Evolutionary conservation across 768 basidiomycete species (phyloP).

Genomic region (Suillus bovinus): DNA sequence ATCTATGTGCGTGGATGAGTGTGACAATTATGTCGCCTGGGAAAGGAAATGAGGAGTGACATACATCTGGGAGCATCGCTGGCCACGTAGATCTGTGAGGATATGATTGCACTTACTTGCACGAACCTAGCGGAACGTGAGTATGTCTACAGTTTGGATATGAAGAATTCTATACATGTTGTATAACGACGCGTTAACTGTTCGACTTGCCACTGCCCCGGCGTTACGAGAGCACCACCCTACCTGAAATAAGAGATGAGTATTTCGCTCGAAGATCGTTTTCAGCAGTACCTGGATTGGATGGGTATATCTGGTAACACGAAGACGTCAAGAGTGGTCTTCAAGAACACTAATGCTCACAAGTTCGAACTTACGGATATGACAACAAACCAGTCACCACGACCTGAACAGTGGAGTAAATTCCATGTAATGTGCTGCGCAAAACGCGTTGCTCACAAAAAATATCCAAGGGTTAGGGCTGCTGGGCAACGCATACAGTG

Average conservation of each 20-base stretch:
- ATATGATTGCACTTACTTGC: conserved; percentile 45
- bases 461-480: conserved; percentile 53
- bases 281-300: conserved; percentile 41
- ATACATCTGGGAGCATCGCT: conserved; percentile 59
- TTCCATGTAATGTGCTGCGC: not conserved
- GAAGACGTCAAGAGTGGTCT: conserved; percentile 11
- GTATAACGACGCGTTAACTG: conserved; percentile 59
- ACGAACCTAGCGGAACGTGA: conserved; percentile 33
- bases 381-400: conserved; percentile 46
- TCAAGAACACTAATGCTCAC: conserved; percentile 2
- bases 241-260: conserved; percentile 29
- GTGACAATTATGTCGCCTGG: not conserved
- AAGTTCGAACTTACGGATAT: conserved; percentile 36
- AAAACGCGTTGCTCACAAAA: conserved; percentile 40
- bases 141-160: not conserved
- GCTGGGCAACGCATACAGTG: conserved; percentile 49
- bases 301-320: conserved; percentile 41
- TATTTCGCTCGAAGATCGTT: not conserved
- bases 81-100: conserved; percentile 55
- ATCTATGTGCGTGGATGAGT: conserved; percentile 34
- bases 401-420: conserved; percentile 28
- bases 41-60: conserved; percentile 11
- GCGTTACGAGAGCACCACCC: conserved; percentile 63
- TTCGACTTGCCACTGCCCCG: conserved; percentile 58
- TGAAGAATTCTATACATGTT: conserved; percentile 42